phyloP scores from a whole-genome alignment of 192 early-diverging fungal genomes.

The Coemansia sp. region DNA sequence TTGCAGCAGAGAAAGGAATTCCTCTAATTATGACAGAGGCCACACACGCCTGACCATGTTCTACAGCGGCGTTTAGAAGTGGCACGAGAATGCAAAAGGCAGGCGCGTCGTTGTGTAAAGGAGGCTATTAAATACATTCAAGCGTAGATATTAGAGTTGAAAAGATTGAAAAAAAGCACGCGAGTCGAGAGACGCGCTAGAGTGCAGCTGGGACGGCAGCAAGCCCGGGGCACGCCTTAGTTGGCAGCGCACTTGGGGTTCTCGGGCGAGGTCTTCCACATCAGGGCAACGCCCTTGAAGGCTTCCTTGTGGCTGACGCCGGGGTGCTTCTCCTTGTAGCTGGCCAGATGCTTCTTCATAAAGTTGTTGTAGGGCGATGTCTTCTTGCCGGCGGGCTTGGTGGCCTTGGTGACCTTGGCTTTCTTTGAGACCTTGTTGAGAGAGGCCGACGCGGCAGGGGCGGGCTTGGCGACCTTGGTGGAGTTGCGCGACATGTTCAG shows the following conservation, averaged over 20 bases:
- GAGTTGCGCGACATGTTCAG: too few relatives aligned
- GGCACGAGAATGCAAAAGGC: too few relatives aligned
- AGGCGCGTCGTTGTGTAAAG: too few relatives aligned
- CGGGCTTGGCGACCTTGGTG: conserved; percentile 25
- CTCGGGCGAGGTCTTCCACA: conserved; percentile 59
- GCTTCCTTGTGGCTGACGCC: conserved; percentile 61
- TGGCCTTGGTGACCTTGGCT: conserved; percentile 43
- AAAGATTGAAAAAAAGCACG: too few relatives aligned
- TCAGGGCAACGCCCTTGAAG: conserved; percentile 60
- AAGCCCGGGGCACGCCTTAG: background rate
- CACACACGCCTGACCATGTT: too few relatives aligned
- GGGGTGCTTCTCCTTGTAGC: conserved; percentile 62
- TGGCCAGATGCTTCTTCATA: conserved; percentile 68
- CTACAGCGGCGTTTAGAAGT: too few relatives aligned
- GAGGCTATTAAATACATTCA: too few relatives aligned
- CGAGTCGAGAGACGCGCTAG: too few relatives aligned
- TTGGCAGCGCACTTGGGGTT: conserved; percentile 60
- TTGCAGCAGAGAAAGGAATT: too few relatives aligned
- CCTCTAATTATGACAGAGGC: too few relatives aligned
- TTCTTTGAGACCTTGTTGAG: background rate
- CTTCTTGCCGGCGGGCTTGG: conserved; percentile 48
- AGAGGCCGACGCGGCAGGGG: conserved; percentile 19
- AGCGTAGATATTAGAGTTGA: too few relatives aligned
- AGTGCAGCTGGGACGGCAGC: too few relatives aligned
- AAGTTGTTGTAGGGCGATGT: conserved; percentile 64